A percentile compares a stretch with the other conserved stretches of the same genome.
These are phyloP conservation scores for Coemansia sp. DNA, from an alignment of 192 early-diverging fungal species.

Conservation along the genomic window DNA sequence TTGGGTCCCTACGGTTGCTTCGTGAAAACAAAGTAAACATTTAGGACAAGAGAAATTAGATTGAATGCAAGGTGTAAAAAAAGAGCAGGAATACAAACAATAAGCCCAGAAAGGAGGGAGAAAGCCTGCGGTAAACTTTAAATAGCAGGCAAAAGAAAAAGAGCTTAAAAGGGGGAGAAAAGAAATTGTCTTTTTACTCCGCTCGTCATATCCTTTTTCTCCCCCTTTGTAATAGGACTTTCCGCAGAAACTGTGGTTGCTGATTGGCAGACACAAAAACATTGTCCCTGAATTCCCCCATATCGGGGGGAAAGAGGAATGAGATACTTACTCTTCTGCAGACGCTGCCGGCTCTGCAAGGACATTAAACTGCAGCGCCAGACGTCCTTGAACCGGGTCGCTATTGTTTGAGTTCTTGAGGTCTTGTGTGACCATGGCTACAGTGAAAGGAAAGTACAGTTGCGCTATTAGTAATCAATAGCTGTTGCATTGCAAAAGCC, in stretches of 20 bases:
- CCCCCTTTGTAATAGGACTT: too few species aligned
- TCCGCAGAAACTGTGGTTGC: too few species aligned
- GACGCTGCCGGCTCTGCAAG: constrained; percentile 3
- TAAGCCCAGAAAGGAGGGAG: constrained; percentile 13
- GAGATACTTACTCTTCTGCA: constrained; percentile 12
- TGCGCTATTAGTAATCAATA: constrained; percentile 10
- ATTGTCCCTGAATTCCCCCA: constrained; percentile 7
- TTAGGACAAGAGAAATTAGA: not conserved
- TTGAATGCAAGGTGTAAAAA: not conserved
- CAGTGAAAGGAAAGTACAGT: constrained; percentile 3
- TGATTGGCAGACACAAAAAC: constrained; percentile 1
- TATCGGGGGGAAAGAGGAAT: not conserved
- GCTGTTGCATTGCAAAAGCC: too few species aligned
- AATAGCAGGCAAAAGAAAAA: not conserved
- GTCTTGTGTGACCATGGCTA: constrained; percentile 67
- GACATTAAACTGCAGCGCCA: constrained; percentile 53
- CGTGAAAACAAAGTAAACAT: constrained; percentile 53
- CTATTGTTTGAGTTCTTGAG: constrained; percentile 81
- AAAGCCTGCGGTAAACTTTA: not conserved
- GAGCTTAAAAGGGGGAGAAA: not conserved
- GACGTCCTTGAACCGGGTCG: constrained; percentile 83
- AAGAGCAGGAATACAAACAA: constrained; percentile 4
- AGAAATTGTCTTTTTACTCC: not conserved
- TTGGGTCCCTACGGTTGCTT: constrained; percentile 39
- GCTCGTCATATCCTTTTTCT: not conserved